A percentile compares a stretch with the other conserved stretches of the same genome.
phyloP scores from a whole-genome alignment of 2,329 filamentous ascomycete genomes.

The Alternaria novae-zelandiae region DNA sequence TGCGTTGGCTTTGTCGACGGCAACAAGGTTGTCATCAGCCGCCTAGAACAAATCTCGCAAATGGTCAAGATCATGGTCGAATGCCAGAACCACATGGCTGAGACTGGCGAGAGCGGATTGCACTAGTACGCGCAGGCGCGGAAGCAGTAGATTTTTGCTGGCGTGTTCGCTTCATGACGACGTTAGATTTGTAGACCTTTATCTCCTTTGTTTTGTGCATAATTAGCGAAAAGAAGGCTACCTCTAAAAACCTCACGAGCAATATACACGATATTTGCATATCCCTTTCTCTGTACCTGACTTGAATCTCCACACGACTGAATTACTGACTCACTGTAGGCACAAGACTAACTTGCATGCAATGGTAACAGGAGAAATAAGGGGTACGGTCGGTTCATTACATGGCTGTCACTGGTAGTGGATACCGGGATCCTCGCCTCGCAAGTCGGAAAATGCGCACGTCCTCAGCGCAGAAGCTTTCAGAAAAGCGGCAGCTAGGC shows the following conservation, averaged over 20 bases:
- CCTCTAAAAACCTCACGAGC: not conserved
- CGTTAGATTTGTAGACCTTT: conserved; percentile 1
- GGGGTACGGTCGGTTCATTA: not conserved
- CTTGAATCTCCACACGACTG: not conserved
- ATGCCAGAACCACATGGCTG: conserved; percentile 49
- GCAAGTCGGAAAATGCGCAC: not conserved
- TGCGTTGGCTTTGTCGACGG: conserved; percentile 85
- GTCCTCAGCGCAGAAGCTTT: not conserved
- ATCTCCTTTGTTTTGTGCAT: conserved; percentile 1
- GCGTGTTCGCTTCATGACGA: not conserved
- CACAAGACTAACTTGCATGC: not conserved
- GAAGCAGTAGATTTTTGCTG: not conserved
- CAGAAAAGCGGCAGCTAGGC: not conserved
- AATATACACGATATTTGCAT: not conserved
- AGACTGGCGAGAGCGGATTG: conserved; percentile 47
- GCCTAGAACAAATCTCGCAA: conserved; percentile 77
- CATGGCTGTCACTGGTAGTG: not conserved
- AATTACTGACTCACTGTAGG: not conserved
- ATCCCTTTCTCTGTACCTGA: not conserved
- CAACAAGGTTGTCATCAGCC: conserved; percentile 79
- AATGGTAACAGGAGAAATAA: not conserved
- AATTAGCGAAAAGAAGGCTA: conserved; percentile 1
- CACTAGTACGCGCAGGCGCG: conserved; percentile 22
- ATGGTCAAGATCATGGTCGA: conserved; percentile 67
- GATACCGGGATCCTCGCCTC: not conserved